Base-by-base conservation (phyloP, 768 basidiomycete genomes). In the Psilocybe subaeruginosa region DNA sequence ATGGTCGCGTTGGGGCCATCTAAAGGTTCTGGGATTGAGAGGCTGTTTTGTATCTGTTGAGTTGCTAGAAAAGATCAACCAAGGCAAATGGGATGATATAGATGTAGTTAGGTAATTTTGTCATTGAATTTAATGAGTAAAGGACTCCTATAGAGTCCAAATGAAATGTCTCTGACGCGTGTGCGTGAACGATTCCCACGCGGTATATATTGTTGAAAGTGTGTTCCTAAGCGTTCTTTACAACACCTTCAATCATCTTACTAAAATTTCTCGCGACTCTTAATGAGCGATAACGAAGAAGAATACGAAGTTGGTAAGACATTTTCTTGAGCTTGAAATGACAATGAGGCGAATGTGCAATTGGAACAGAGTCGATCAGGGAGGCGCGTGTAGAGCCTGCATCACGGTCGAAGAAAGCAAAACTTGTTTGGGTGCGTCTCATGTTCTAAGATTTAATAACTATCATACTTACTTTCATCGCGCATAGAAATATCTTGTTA, bases 301-400 rank as follows among this genome's bases (percentile, higher is more conserved):
- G 85, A 88, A 68, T 90, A 88, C 69, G 86, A 87, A 84, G 87
- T 90, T 62, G 88, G 89, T 87, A 59, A 75, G 87, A 76, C 45
- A 52, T 16, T 37, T 17, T 27, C 6, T 51, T 7, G 3, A 43
- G n/a, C 37, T 11, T 64, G 27, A 12, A 45, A 1, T 8, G 57
- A 0, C 6, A 52, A 8, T 53, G 58, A 57, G 39, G 50, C 14
- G 53, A 60, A 57, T 17, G 56, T 23, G 49, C 49, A 33, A 51
- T 37, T 31, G 59, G 3, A 62, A 4, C 61, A 89, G 88, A 89
- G 69, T 79, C 78, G 19, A 77, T 89, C 45, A 70, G 78, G 2
- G 74, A 76, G 58, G 89, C 89, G 35, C 79, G 78, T 27, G 79
- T 87, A 8, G 80, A 78, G 60, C 27, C 59, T 27, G 45, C 62